Base-by-base conservation (phyloP, 805 yeast species). In the Lipomyces spencermartinsiae region DNA sequence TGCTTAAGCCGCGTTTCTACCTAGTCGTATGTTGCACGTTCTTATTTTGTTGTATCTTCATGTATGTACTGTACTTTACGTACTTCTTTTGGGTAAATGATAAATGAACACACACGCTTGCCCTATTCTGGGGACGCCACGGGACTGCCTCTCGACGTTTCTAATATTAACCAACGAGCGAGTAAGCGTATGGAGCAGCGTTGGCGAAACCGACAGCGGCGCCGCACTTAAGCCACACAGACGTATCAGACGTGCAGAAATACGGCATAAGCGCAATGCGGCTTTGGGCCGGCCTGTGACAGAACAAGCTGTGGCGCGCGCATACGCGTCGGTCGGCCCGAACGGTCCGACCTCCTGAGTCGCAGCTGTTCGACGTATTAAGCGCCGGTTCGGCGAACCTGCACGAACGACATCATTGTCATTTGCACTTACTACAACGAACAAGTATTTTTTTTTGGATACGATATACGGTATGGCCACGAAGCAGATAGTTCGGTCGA, bases 401-500 rank as follows among this genome's bases (percentile, higher is more conserved):
- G 7, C 49, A 16, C 49, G 4, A 43, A 37, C 39, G 39, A 25
- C 29, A 25, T 25, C 37, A 43, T 43, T 43, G 25, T 9, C 7
- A n/a, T 9, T 43, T 43, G 49, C 4, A 16, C n/a, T 16, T 16
- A n/a, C n/a, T 19, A 7, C 49, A n/a, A 43, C 49, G 10, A 43
- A 43, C 49, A 16, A 43, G n/a, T 43, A n/a, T 14, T 43, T 43
- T 43, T 14, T 43, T 43, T 43, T 8, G 49, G 6, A 43, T 43
- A 43, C 49, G 19, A n/a, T 43, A 43, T 43, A 43, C 49, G 49
- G n/a, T 43, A 43, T 43, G 49, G 22, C 49, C 7, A 25, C 72
- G 29, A 68, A 67, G 25, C 62, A 64, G 58, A 56, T 69, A 14
- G 68, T 69, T 5, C 64, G 72, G 6, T 69, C 72, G 9, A 69